Evolutionary conservation across 1,284 basidiomycete species (phyloP).

Genomic region (Porphyrellus sp.): DNA sequence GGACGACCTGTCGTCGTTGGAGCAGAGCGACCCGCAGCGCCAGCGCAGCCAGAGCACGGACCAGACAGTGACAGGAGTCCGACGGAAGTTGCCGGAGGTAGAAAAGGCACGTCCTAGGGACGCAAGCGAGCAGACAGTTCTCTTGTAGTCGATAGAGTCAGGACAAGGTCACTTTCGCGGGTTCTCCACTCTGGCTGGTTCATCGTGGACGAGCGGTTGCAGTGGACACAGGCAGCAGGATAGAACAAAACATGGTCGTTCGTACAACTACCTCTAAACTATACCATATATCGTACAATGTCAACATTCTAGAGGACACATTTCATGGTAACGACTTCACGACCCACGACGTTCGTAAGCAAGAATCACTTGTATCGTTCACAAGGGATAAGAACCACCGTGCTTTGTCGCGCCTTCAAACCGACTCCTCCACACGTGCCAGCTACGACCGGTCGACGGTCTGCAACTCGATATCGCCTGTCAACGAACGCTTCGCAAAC

Average conservation of each 20-base stretch:
- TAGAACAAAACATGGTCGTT: slow-evolving; percentile 12
- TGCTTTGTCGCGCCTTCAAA: neutral
- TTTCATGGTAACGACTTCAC: too few species aligned
- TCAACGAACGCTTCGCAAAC: slow-evolving; percentile 4
- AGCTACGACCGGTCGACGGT: neutral
- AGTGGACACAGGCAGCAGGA: slow-evolving; percentile 62
- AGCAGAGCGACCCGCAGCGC: too few species aligned
- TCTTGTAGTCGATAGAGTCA: too few species aligned
- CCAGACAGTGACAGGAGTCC: too few species aligned
- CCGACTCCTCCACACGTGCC: neutral
- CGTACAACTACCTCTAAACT: neutral
- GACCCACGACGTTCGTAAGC: too few species aligned
- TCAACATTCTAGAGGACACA: too few species aligned
- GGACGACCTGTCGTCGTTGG: slow-evolving; percentile 47
- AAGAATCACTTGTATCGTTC: neutral
- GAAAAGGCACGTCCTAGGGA: too few species aligned
- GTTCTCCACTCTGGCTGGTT: too few species aligned
- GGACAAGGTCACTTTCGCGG: too few species aligned
- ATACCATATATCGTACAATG: neutral
- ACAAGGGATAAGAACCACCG: neutral
- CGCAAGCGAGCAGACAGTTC: too few species aligned
- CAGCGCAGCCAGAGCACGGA: too few species aligned
- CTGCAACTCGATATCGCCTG: slow-evolving; percentile 11
- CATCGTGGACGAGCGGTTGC: slow-evolving; percentile 69
- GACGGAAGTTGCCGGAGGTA: too few species aligned